A percentile compares a stretch with the other conserved stretches of the same genome.
Evolutionary conservation across 2,329 filamentous ascomycete species (phyloP).

Genomic region (Cordyceps tenuipes): DNA sequence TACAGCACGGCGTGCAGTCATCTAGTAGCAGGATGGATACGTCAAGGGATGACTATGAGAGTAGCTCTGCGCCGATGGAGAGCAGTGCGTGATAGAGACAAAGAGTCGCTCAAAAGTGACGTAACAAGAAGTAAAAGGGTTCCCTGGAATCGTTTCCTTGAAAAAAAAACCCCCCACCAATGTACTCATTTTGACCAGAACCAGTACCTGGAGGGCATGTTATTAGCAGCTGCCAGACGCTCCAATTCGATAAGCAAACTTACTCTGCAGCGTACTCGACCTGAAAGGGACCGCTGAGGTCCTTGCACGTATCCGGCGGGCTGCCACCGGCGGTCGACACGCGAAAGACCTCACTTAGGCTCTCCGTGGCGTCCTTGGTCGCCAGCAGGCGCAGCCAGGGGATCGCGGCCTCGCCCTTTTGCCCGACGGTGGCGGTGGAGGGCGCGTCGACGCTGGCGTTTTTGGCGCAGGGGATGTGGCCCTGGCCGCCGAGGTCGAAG

Average conservation of each 20-base stretch:
- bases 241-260: constrained; percentile 33
- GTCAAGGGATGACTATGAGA: not conserved
- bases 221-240: not conserved
- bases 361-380: constrained; percentile 43
- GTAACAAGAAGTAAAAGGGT: not conserved
- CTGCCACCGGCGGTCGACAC: constrained; percentile 76
- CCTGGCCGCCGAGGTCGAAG: constrained; percentile 66
- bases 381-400: constrained; percentile 69
- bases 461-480: constrained; percentile 53
- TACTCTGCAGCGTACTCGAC: constrained; percentile 81
- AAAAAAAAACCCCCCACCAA: not conserved
- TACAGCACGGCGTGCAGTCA: too few relatives aligned
- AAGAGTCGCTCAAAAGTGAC: not conserved
- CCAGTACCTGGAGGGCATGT: not conserved
- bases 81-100: not conserved
- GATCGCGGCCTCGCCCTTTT: constrained; percentile 59
- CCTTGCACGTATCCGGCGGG: constrained; percentile 64
- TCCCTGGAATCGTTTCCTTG: not conserved
- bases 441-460: constrained; percentile 55
- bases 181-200: constrained; percentile 2
- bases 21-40: too few relatives aligned
- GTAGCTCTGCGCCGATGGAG: not conserved
- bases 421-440: constrained; percentile 47
- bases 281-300: constrained; percentile 53
- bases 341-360: constrained; percentile 70